Base-by-base conservation (phyloP, 2,329 filamentous ascomycete genomes). In the Lojkania enalia region DNA sequence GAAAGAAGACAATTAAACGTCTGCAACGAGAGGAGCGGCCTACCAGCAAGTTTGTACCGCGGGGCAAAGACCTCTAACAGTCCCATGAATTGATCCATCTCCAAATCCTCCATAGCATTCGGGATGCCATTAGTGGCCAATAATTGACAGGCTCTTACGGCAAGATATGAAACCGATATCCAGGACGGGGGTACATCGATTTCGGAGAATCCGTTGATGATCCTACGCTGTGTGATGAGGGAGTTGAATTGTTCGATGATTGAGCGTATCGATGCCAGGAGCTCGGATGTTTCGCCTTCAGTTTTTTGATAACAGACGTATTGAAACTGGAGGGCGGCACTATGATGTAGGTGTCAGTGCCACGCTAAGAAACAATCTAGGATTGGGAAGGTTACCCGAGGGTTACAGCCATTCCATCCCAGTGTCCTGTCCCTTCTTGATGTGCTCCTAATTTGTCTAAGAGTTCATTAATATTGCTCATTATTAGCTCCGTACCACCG, bases 311-410 rank as follows among this genome's bases (percentile, higher is more conserved):
- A 19, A 12, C 30, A 32, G 25, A 46, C 52, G 19, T 32, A 45
- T 42, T 49, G 51, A 12, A 57, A 37, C 25, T 57, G 49, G 20
- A 57, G 42, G 12, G 30, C 46, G 3, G 54, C 51, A n/a, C 51
- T 57, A 21, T 33, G 16, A 38, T 25, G 4, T 11, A 27, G 30
- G 15, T n/a, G 25, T 27, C 30, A 16, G 7, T 11, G 9, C 30
- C 30, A 9, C 30, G 5, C 16, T 33, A 33, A 15, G 6, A 11
- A 9, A 33, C 11, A 9, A 15, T 30, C 9, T 25, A 20, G 21
- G 16, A 21, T 23, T 18, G n/a, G n/a, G n/a, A 23, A 7, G 11
- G 13, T 7, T 39, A 44, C 42, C 42, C 20, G 18, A 38, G 3
- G 14, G 33, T 15, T 5, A 44, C 33, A n/a, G 35, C 33, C 18